Base-by-base conservation (phyloP, 306 rosid species). In the Clitoria ternatea region DNA sequence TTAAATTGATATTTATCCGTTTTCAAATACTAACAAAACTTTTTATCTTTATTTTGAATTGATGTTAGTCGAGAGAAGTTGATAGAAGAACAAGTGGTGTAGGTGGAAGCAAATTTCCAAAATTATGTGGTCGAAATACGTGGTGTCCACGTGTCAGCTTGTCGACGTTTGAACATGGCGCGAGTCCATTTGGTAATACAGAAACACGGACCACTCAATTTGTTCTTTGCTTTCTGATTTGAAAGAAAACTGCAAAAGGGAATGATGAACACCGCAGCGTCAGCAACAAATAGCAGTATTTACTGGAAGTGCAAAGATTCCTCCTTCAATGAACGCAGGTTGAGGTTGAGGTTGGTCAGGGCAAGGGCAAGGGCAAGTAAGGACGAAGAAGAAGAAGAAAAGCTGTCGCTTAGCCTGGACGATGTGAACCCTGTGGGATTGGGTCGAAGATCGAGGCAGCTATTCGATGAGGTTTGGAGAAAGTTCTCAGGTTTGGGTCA, bases 381-480 rank as follows among this genome's bases (percentile, higher is more conserved):
- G 15, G 32, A 29, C 32, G 32, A 29, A 29, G 32, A 29, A 29
- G n/a, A n/a, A n/a, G n/a, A n/a, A n/a, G n/a, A n/a, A n/a, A n/a
- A n/a, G n/a, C n/a, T 69, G 1, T 74, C 88, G 44, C 69, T 93
- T 52, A 89, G 84, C n/a, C 81, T 93, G 26, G 92, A 88, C 26
- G 95, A 93, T 66, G 98, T 93, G 37, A 93, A 93, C 36, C 98
- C 98, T 1, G 98, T 93, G 2, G 97, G 98, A 26, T 73, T 93
- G 3, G 98, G 98, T 5, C 80, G 97, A 42, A 82, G 72, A 66
- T 93, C 98, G 9, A 82, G 98, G 10, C 97, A 90, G 36, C 49
- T 93, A 44, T 93, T 93, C 47, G 97, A 93, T 56, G 96, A 93
- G 67, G 92, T 90, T 22, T 93, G 98, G 98, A 84, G 98, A 68